Evolutionary conservation across 2,329 filamentous ascomycete species (phyloP), one percentile per base, ranked within the genome.

Genomic region (Claviceps citrina): DNA sequence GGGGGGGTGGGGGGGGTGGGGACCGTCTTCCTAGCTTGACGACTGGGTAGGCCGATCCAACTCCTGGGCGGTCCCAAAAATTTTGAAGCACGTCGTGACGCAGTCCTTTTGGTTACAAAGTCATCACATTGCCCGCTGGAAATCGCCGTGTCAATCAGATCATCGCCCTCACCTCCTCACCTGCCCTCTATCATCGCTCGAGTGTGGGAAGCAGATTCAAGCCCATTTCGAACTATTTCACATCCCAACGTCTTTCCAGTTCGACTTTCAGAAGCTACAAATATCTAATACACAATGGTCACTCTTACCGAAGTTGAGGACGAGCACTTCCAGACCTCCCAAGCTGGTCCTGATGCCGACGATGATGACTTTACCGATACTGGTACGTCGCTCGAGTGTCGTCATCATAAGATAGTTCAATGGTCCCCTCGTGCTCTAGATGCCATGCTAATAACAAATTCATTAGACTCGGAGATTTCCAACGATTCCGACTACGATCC

Each of bases 281-380:
- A 18, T 4, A 30, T 24, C 26, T 31, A 36, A 25, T 35, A 25
- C 65, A 78, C 63, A 54, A 95, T 96, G 89, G 89, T 96, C 63
- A 85, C 89, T 66, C 84, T 96, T 59, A 84, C 85, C 59, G 89
- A 96, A 71, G 89, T 96, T 57, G 81, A 93, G 60, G 89, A 96
- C 61, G 87, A 95, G 73, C 84, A 93, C 65, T 93, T 95, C 70
- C 71, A 81, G 65, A 68, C 75, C 61, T 67, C 71, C 50, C 78
- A 81, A 55, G 65, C 77, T 46, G 69, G 74, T 43, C 75, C 78
- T 44, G 79, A 86, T 51, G 81, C 91, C 51, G 84, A 93, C 44
- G 85, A 87, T 58, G 87, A 87, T 57, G 89, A 93, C 67, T 93
- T 83, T 69, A 91, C 83, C 50, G 89, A 95, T 61, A 89, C 84